A percentile compares a stretch with the other conserved stretches of the same genome.
Conservation (phyloP, 2,329 filamentous ascomycete species). For the Arthrobotrys musiformis region DNA sequence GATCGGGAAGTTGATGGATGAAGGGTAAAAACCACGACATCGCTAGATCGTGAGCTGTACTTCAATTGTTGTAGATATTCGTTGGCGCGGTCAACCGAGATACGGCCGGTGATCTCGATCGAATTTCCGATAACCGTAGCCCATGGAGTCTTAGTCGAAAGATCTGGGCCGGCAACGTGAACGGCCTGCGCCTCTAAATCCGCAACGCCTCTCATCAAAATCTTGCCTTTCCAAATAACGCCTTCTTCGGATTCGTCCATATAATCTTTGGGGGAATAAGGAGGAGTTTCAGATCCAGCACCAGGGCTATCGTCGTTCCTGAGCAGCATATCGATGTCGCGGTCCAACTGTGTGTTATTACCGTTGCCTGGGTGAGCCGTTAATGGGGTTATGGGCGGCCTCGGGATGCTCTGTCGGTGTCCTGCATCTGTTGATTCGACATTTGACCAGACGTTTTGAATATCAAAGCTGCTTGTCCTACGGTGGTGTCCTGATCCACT, state of each 20-base stretch:
- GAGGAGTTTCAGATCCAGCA: constrained; percentile 76
- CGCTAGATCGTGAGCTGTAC: constrained; percentile 78
- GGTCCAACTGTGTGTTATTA: constrained; percentile 73
- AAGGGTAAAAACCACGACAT: constrained; percentile 83
- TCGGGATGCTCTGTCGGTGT: constrained; percentile 65
- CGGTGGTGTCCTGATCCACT: constrained; percentile 62
- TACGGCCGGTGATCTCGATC: constrained; percentile 79
- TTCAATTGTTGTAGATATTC: constrained; percentile 90
- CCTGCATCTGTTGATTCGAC: constrained; percentile 76
- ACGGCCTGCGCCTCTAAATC: constrained; percentile 81
- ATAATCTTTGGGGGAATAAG: constrained; percentile 80
- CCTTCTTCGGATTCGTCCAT: constrained; percentile 73
- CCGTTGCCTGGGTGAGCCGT: constrained; percentile 66
- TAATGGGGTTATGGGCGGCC: constrained; percentile 67
- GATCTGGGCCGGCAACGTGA: constrained; percentile 84
- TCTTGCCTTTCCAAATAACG: constrained; percentile 79
- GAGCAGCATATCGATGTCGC: constrained; percentile 88
- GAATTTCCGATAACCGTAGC: constrained; percentile 76
- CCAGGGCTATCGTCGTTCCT: constrained; percentile 73
- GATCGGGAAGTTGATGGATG: constrained; percentile 67
- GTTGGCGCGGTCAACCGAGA: constrained; percentile 82
- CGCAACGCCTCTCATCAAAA: constrained; percentile 80
- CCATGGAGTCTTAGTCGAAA: constrained; percentile 76
- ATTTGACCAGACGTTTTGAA: constrained; percentile 84
- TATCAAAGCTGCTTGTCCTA: constrained; percentile 75